Evolutionary conservation across 768 basidiomycete species (phyloP).

Genomic region (Strobilomyces confusus): DNA sequence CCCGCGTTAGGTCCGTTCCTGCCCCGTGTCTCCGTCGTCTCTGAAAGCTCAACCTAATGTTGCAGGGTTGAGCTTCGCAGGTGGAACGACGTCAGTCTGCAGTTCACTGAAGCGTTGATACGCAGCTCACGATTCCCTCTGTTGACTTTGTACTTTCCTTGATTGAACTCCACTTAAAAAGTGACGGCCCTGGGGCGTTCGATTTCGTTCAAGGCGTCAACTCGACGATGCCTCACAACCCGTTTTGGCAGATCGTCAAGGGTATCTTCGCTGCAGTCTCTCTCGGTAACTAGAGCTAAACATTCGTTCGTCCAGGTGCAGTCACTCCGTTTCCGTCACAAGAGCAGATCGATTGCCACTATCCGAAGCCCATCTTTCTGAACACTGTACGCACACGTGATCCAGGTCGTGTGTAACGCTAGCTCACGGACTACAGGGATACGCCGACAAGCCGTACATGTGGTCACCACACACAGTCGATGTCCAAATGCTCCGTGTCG

Average conservation of each 20-base stretch:
- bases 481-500: slow-evolving; percentile 73
- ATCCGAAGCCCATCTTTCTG: slow-evolving; percentile 74
- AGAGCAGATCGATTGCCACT: slow-evolving; percentile 65
- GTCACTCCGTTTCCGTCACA: slow-evolving; percentile 62
- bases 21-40: background rate
- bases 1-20: slow-evolving; percentile 60
- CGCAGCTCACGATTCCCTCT: background rate
- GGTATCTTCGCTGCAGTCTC: slow-evolving; percentile 25
- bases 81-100: slow-evolving; percentile 71
- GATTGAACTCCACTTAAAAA: too few species aligned
- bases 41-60: background rate
- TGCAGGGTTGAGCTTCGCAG: slow-evolving; percentile 70
- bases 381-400: slow-evolving; percentile 43
- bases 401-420: background rate
- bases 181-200: slow-evolving; percentile 73
- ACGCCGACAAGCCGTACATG: slow-evolving; percentile 61
- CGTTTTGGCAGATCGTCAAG: slow-evolving; percentile 80
- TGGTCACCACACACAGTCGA: slow-evolving; percentile 75
- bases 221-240: slow-evolving; percentile 59
- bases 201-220: slow-evolving; percentile 77
- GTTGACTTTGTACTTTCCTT: background rate
- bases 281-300: background rate
- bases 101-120: background rate
- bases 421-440: slow-evolving; percentile 44
- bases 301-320: slow-evolving; percentile 12